These are phyloP conservation scores for Graphiopsis chlorocephala DNA, from an alignment of 2,329 filamentous ascomycete species.

Conservation along the genomic window DNA sequence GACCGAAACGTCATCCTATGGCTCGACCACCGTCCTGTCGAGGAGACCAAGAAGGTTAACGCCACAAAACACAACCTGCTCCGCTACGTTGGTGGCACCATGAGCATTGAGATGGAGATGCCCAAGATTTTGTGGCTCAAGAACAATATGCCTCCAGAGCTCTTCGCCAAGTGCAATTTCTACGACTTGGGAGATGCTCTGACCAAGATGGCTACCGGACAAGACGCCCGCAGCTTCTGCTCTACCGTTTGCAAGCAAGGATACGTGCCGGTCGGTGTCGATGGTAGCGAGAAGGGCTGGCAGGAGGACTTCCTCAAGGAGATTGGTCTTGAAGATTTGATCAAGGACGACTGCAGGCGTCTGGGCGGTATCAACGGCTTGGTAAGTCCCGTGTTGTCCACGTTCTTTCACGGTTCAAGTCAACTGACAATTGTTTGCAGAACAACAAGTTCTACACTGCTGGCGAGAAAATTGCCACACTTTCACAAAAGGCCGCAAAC, in stretches of 20 bases:
- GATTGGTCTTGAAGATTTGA: slow-evolving; percentile 74
- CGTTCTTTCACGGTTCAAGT: slow-evolving; percentile 2
- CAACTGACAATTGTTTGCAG: slow-evolving; percentile 52
- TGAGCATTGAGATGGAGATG: slow-evolving; percentile 99
- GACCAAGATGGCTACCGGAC: slow-evolving; percentile 90
- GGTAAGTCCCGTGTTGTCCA: slow-evolving; percentile 54
- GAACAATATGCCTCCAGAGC: slow-evolving; percentile 91
- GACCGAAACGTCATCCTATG: slow-evolving; percentile 95
- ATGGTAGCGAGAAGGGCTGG: slow-evolving; percentile 97
- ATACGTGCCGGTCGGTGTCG: slow-evolving; percentile 92
- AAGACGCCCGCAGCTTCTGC: slow-evolving; percentile 89
- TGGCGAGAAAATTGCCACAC: slow-evolving; percentile 80
- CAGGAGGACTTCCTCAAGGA: slow-evolving; percentile 87
- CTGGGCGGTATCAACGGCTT: slow-evolving; percentile 93
- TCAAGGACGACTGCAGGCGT: slow-evolving; percentile 82
- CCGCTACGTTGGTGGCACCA: slow-evolving; percentile 93
- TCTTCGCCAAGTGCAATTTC: slow-evolving; percentile 93
- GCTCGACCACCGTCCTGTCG: slow-evolving; percentile 90
- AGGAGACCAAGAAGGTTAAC: slow-evolving; percentile 92
- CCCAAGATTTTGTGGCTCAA: slow-evolving; percentile 98
- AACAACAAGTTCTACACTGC: slow-evolving; percentile 89
- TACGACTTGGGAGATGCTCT: slow-evolving; percentile 92
- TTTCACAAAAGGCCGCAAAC: slow-evolving; percentile 77
- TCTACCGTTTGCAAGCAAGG: slow-evolving; percentile 97
- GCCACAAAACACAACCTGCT: slow-evolving; percentile 87